Base-by-base conservation (phyloP, 352 stramenopile genomes). In the Phytophthora tentaculata region DNA sequence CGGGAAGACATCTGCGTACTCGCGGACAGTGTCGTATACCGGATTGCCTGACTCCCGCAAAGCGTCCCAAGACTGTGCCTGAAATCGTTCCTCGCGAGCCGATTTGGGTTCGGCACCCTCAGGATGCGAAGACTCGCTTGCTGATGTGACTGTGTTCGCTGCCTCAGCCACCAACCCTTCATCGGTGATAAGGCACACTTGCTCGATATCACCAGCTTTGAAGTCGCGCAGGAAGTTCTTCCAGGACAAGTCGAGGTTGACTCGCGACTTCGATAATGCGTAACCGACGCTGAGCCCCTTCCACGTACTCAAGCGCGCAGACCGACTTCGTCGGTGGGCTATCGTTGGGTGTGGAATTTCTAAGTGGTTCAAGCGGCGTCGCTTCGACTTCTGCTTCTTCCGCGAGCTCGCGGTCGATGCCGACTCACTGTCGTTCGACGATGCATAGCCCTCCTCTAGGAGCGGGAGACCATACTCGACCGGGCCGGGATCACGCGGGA, bases 61-160 rank as follows among this genome's bases (percentile, higher is more conserved):
- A 12, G 41, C 19, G 5, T 20, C 2, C 41, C 41, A 48, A 12
- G 41, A 48, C 19, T 53, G 41, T 0, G 41, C 16, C 17, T 3
- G 20, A 12, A 61, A 61, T 16, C 55, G 22, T 28, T 61, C 39
- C 53, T 61, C 43, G 6, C 41, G 39, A 9, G 55, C 41, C 35
- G 55, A 53, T 19, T 52, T 53, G 9, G 32, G 23, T 12, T 60
- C 35, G 19, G 53, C 35, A 7, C 20, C 23, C 20, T 8, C 6
- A 7, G 23, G 45, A 5, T 17, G 19, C 0, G 26, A 32, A 3
- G 26, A 32, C 26, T 32, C 26, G 8, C 17, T 50, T 26, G 6
- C n/a, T 13, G 9, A 7, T 28, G 20, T 26, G n/a, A 28, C n/a
- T 6, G n/a, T 13, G n/a, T 26, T 50, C 1, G 44, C 44, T 13